Evolutionary conservation across 257 asterid species (phyloP).

Genomic region (Solanum chilense): DNA sequence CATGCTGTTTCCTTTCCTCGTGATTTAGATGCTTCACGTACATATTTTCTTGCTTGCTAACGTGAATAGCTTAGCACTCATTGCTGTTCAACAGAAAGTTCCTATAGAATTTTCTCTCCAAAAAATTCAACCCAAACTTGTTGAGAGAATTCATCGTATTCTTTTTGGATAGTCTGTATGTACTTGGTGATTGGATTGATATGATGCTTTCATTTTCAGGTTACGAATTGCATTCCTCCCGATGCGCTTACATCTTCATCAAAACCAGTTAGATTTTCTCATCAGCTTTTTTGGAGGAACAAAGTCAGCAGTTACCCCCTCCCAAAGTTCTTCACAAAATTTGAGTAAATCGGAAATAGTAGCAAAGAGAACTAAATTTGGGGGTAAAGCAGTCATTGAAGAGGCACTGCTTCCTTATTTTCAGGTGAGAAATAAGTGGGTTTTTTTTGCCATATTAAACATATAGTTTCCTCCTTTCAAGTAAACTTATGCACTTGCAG

Average conservation of each 20-base stretch:
- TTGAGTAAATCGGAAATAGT: conserved; percentile 29
- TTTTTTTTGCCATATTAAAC: not conserved
- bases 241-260: conserved; percentile 84
- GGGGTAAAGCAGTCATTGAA: conserved; percentile 31
- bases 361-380: conserved; percentile 25
- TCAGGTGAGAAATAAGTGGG: conserved; percentile 48
- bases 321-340: conserved; percentile 24
- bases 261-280: conserved; percentile 92
- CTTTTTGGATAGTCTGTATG: not conserved
- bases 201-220: conserved; percentile 26
- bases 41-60: not conserved
- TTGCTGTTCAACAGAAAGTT: not conserved
- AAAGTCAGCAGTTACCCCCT: conserved; percentile 33
- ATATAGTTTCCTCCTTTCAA: not conserved
- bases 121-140: not conserved
- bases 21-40: not conserved
- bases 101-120: not conserved
- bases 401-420: conserved; percentile 94
- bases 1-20: not conserved
- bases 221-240: conserved; percentile 81
- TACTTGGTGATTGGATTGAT: not conserved
- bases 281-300: conserved; percentile 81
- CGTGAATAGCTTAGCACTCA: not conserved
- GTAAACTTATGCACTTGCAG: not conserved
- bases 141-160: not conserved